phyloP scores from a whole-genome alignment of 192 early-diverging fungal genomes.

The Coemansia sp. region DNA sequence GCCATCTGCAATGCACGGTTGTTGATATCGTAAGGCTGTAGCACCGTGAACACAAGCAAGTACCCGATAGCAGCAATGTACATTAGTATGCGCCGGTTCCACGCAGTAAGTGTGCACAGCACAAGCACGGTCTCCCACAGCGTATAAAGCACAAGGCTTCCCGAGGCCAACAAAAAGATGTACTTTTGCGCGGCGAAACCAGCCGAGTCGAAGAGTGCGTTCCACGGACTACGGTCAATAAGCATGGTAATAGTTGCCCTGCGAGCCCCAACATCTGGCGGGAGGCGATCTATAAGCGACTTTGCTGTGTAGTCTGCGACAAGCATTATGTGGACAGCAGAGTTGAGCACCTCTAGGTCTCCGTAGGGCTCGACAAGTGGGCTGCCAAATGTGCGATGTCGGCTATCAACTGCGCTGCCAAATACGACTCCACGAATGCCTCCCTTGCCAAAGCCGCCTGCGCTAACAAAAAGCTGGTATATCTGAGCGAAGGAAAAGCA shows the following conservation, averaged over 20 bases:
- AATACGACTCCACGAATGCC: conserved; percentile 21
- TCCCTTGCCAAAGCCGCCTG: neutral
- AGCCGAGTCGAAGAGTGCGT: conserved; percentile 9
- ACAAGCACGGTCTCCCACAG: conserved; percentile 42
- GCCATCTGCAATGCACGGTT: conserved; percentile 31
- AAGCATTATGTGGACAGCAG: conserved; percentile 3
- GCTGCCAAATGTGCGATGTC: conserved; percentile 21
- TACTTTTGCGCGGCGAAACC: conserved; percentile 31
- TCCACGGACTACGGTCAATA: conserved; percentile 28
- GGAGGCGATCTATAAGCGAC: neutral
- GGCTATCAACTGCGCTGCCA: conserved; percentile 21
- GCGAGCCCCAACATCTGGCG: neutral
- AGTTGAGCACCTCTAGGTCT: conserved; percentile 1
- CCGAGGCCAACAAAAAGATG: conserved; percentile 22
- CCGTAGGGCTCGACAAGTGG: conserved; percentile 42
- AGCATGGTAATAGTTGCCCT: neutral
- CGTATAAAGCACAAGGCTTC: conserved; percentile 28
- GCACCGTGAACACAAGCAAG: conserved; percentile 34
- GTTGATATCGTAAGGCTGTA: conserved; percentile 30
- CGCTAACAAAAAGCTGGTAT: conserved; percentile 2
- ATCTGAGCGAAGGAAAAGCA: conserved; percentile 40
- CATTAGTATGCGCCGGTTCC: conserved; percentile 48
- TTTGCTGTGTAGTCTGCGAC: conserved; percentile 14
- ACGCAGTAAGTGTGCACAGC: conserved; percentile 32
- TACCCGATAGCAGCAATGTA: conserved; percentile 39